These are phyloP conservation scores for Hypoxylon perforatum DNA, from an alignment of 495 filamentous ascomycete genomes.

Conservation along the genomic window DNA sequence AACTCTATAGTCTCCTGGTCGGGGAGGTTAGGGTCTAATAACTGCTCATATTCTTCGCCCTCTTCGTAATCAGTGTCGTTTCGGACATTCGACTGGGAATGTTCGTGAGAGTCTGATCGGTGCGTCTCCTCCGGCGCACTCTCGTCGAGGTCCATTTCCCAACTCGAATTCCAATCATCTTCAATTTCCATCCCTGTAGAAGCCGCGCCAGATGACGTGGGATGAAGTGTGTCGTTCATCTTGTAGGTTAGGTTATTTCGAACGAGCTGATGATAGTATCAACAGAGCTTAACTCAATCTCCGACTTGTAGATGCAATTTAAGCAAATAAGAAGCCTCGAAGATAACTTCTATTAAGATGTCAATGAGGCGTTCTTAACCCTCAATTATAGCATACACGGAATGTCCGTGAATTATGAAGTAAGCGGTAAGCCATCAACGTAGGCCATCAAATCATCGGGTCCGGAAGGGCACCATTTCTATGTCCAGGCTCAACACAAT, in stretches of 20 bases:
- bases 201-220: slow-evolving; percentile 42
- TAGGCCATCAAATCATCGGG: slow-evolving; percentile 15
- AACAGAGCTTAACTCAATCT: neutral
- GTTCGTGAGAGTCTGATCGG: slow-evolving; percentile 24
- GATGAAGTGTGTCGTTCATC: slow-evolving; percentile 17
- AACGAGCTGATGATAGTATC: neutral
- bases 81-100: slow-evolving; percentile 31
- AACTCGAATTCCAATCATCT: slow-evolving; percentile 43
- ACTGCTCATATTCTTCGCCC: slow-evolving; percentile 56
- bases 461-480: slow-evolving; percentile 8
- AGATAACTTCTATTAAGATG: slow-evolving; percentile 4
- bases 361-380: neutral
- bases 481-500: neutral
- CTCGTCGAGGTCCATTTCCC: slow-evolving; percentile 45
- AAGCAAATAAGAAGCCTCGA: neutral
- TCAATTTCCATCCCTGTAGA: slow-evolving; percentile 22
- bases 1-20: slow-evolving; percentile 50
- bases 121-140: slow-evolving; percentile 40
- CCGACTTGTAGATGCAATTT: neutral
- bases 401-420: slow-evolving; percentile 13
- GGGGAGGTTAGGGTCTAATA: slow-evolving; percentile 63
- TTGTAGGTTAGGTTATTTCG: neutral
- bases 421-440: slow-evolving; percentile 19
- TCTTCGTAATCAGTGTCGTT: slow-evolving; percentile 48
- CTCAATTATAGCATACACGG: slow-evolving; percentile 8